Percentiles rank a stretch among this genome's conserved stretches.
These are phyloP conservation scores for Paecilomyces formosus DNA, from an alignment of 2,329 filamentous ascomycete species.

Conservation along the genomic window DNA sequence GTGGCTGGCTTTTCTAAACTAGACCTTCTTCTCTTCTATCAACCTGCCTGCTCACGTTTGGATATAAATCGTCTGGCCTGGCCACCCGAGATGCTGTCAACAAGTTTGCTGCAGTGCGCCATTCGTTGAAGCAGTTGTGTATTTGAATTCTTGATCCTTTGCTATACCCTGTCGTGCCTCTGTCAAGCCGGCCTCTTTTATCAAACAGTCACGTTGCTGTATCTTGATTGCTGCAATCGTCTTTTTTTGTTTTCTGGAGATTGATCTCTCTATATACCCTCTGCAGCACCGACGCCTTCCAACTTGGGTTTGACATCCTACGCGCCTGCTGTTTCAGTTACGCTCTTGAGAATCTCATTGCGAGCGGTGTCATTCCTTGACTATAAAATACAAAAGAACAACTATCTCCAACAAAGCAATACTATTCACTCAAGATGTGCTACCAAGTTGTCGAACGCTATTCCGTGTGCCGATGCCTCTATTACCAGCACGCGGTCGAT, in stretches of 20 bases:
- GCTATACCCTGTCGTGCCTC: neutral
- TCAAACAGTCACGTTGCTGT: neutral
- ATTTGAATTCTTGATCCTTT: neutral
- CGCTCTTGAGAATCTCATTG: neutral
- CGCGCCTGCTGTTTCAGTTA: neutral
- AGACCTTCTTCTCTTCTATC: neutral
- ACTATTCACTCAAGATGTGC: constrained; percentile 57
- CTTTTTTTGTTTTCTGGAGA: neutral
- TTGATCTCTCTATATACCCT: neutral
- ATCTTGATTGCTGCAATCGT: neutral
- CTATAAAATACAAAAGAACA: neutral
- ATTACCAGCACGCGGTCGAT: constrained; percentile 81
- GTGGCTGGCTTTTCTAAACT: neutral
- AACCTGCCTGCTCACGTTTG: neutral
- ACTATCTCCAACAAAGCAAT: neutral
- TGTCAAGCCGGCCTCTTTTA: neutral
- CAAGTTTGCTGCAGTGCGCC: neutral
- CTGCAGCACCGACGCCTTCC: neutral
- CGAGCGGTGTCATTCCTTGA: neutral
- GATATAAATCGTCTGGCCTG: neutral
- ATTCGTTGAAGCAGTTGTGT: neutral
- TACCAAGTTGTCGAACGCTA: constrained; percentile 81
- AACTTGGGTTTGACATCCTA: neutral
- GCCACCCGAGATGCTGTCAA: neutral
- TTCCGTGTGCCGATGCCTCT: constrained; percentile 78